Base-by-base conservation (phyloP, 2,329 filamentous ascomycete genomes). In the Taxawa tesnikishii region DNA sequence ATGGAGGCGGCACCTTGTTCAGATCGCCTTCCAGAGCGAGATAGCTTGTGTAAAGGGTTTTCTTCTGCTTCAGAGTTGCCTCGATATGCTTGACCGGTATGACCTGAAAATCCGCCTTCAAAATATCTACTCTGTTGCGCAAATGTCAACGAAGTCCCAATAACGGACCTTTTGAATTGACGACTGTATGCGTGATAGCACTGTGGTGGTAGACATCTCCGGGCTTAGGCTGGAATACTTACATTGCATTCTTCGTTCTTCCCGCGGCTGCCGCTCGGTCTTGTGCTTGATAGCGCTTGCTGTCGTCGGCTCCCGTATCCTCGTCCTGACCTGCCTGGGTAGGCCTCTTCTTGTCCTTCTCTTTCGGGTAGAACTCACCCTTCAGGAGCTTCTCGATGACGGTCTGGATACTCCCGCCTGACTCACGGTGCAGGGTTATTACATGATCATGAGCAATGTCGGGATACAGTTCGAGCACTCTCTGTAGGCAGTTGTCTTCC, bases 21-120 rank as follows among this genome's bases (percentile, higher is more conserved):
- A 24, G 26, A 17, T 29, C 34, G 15, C 28, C 40, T n/a, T 47
- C 52, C 10, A 63, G 41, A 5, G 47, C 37, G 6, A 53, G 19
- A 34, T 56, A 60, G 2, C 55, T 43, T 36, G 56, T 54, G 43
- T 49, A 62, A 4, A 62, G 49, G 12, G 55, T 53, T 30, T 50
- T 49, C 4, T 52, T 37, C 8, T 34, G 27, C 11, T 17, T 30
- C 5, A 61, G 29, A 2, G 46, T 44, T 13, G 47, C 43, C 12
- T 41, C 40, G 37, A 64, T 55, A 36, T 54, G 53, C 11, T 46
- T 42, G 8, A 49, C 45, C 2, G 58, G 53, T 5, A 63, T 44
- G 6, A 48, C 43, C 1, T 45, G 50, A 30, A 62, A 63, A 26
- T 63, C 58, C 31, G 59, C 54, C 39, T 59, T 60, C 9, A 64